Conservation (phyloP, 768 basidiomycete species). For the Macrocybe gigantea region DNA sequence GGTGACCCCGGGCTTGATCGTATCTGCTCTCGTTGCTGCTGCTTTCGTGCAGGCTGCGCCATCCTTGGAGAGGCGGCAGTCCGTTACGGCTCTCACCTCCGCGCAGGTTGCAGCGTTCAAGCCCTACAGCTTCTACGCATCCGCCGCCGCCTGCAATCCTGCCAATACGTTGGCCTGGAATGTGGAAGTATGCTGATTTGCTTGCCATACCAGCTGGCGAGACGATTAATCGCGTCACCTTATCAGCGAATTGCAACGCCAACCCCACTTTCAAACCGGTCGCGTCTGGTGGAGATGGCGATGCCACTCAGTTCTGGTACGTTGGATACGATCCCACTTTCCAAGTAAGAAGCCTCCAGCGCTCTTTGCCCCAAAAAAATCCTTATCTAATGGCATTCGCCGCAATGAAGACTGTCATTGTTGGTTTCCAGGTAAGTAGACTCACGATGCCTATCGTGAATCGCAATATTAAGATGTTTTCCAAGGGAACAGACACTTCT, state of each 20-base stretch:
- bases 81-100: conserved; percentile 24
- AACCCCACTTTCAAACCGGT: conserved; percentile 39
- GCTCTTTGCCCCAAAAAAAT: background rate
- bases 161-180: conserved; percentile 34
- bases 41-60: conserved; percentile 7
- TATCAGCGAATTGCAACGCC: conserved; percentile 37
- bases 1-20: conserved; percentile 1
- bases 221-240: conserved; percentile 8
- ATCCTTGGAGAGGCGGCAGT: conserved; percentile 8
- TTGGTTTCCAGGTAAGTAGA: conserved; percentile 3
- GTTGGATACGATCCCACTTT: conserved; percentile 16
- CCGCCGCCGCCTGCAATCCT: conserved; percentile 36
- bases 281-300: conserved; percentile 39
- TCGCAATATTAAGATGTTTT: too few species aligned
- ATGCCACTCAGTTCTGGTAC: conserved; percentile 34
- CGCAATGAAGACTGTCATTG: conserved; percentile 6
- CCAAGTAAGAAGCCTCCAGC: conserved; percentile 5
- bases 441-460: too few species aligned
- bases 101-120: conserved; percentile 29
- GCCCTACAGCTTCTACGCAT: conserved; percentile 39
- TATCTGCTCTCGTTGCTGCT: conserved; percentile 4
- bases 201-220: conserved; percentile 10
- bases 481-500: conserved; percentile 11
- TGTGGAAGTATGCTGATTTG: conserved; percentile 31
- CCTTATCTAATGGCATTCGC: background rate